Conservation (phyloP, 495 filamentous ascomycete species). For the Terfezia claveryi region DNA sequence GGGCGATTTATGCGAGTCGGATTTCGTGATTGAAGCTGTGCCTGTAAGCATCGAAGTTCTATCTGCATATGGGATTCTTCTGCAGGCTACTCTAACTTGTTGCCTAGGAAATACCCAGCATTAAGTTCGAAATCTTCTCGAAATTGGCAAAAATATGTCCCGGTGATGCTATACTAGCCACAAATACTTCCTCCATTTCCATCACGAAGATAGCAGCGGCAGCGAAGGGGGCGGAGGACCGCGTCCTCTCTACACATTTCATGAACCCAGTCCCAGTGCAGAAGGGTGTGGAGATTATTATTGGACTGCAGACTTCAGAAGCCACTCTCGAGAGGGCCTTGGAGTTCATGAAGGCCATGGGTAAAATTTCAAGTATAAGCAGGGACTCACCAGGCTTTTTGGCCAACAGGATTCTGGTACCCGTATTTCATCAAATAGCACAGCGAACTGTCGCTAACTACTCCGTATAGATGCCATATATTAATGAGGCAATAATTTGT, state of each 20-base stretch:
- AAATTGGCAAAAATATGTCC: conserved; percentile 63
- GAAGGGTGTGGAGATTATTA: conserved; percentile 94
- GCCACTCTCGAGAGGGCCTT: conserved; percentile 66
- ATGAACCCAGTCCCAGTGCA: conserved; percentile 98
- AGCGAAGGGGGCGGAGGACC: conserved; percentile 51
- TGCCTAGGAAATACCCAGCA: conserved; percentile 46
- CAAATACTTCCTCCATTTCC: conserved; percentile 92
- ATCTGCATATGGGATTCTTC: background rate
- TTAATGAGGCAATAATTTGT: conserved; percentile 96
- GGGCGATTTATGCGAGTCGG: conserved; percentile 58
- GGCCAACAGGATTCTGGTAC: conserved; percentile 64
- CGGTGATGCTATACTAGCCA: conserved; percentile 78
- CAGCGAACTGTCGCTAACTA: background rate
- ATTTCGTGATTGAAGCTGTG: conserved; percentile 95
- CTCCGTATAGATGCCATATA: conserved; percentile 57
- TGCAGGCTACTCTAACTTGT: background rate
- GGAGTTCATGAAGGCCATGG: conserved; percentile 72
- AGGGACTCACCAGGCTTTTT: conserved; percentile 86
- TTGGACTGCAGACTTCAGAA: conserved; percentile 70
- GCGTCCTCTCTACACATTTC: conserved; percentile 91
- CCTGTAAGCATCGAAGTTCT: conserved; percentile 23
- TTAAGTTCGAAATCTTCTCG: conserved; percentile 77
- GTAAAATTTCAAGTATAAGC: conserved; percentile 70
- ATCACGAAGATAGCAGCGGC: conserved; percentile 90
- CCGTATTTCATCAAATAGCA: too few relatives aligned